Evolutionary conservation across 2,329 filamentous ascomycete genomes (phyloP).

Genomic region (Zalaria sp.): DNA sequence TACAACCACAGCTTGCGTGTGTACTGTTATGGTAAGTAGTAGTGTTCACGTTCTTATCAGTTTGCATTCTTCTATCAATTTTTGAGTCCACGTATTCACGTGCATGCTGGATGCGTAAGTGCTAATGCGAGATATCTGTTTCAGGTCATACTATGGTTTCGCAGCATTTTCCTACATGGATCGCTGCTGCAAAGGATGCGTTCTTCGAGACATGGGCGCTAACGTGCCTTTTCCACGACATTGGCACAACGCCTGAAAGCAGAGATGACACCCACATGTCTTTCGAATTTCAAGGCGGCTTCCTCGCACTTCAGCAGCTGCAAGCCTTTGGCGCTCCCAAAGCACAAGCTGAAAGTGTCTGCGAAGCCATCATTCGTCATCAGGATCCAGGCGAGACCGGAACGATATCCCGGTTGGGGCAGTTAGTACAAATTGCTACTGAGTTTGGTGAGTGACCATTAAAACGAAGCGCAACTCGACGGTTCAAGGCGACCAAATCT

Average conservation of each 20-base stretch:
- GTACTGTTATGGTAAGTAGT: slow-evolving; percentile 44
- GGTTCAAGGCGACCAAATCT: background rate
- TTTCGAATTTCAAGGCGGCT: slow-evolving; percentile 57
- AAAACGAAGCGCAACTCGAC: background rate
- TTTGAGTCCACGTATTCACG: too few species aligned
- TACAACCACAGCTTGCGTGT: slow-evolving; percentile 61
- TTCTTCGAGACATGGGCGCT: slow-evolving; percentile 44
- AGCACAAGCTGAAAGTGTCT: slow-evolving; percentile 53
- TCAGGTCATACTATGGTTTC: slow-evolving; percentile 2
- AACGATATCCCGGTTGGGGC: slow-evolving; percentile 12
- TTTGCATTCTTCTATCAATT: too few species aligned
- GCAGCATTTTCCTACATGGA: slow-evolving; percentile 2
- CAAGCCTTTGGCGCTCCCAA: slow-evolving; percentile 27
- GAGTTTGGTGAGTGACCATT: slow-evolving; percentile 9
- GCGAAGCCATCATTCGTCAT: slow-evolving; percentile 60
- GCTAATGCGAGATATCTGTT: background rate
- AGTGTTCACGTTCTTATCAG: background rate
- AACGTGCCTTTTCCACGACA: slow-evolving; percentile 57
- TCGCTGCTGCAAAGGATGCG: slow-evolving; percentile 4
- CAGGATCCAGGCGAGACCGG: slow-evolving; percentile 33
- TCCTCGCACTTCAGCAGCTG: slow-evolving; percentile 45
- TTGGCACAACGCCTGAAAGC: slow-evolving; percentile 50
- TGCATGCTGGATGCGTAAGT: too few species aligned
- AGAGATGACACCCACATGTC: slow-evolving; percentile 45
- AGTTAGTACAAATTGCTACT: slow-evolving; percentile 14